A percentile compares a stretch with the other conserved stretches of the same genome.
These are phyloP conservation scores for Chromera velia DNA, from an alignment of 73 alveolate species.

Conservation along the genomic window DNA sequence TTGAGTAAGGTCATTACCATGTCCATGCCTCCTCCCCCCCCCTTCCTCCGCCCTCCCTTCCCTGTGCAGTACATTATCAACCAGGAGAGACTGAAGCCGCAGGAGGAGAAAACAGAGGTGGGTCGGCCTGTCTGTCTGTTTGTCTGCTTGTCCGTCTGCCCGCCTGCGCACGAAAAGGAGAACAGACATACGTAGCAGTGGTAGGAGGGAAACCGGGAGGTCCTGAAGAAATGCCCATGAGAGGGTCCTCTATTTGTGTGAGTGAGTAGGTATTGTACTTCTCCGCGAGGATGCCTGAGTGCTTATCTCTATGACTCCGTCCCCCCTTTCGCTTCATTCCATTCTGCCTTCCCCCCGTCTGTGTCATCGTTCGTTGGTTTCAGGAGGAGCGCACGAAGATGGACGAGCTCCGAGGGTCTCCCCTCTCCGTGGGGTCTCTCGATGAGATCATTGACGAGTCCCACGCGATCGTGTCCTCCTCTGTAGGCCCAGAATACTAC, in stretches of 20 bases:
- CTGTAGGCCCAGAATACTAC: constrained; percentile 91
- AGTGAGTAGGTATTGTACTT: background rate
- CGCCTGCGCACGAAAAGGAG: constrained; percentile 16
- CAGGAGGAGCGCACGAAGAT: constrained; percentile 80
- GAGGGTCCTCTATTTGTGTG: background rate
- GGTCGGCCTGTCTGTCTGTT: too few species aligned
- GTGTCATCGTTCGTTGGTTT: background rate
- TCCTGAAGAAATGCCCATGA: background rate
- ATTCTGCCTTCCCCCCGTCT: background rate
- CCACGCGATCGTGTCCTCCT: constrained; percentile 86
- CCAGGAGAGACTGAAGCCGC: constrained; percentile 77
- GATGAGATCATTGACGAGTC: constrained; percentile 94
- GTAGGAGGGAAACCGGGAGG: background rate
- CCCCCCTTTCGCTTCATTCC: background rate
- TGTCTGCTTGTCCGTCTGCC: too few species aligned
- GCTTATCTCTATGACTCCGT: background rate
- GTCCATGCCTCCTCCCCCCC: too few species aligned
- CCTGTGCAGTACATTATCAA: constrained; percentile 40
- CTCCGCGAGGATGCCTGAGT: background rate
- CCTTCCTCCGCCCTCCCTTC: too few species aligned
- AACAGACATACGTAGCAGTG: background rate
- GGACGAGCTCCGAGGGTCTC: constrained; percentile 92
- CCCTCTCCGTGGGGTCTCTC: constrained; percentile 86
- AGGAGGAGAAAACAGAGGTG: constrained; percentile 66
- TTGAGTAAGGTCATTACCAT: too few species aligned